phyloP scores from a whole-genome alignment of 2,329 filamentous ascomycete genomes.

The Alternaria arbusti region DNA sequence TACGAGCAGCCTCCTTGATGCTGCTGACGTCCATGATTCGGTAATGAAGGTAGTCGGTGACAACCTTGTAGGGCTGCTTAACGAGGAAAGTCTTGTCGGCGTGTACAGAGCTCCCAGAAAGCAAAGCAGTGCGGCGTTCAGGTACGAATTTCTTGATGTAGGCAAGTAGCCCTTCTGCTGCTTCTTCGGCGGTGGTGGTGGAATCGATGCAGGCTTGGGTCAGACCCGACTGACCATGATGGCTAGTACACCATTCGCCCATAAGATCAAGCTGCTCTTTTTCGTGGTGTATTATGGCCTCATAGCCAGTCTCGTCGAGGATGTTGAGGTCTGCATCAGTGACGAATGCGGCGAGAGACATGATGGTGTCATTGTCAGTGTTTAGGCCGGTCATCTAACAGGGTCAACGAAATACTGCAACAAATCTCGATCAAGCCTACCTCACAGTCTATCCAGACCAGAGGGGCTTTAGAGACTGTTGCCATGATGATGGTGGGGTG shows the following conservation, averaged over 20 bases:
- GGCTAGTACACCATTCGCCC: constrained; percentile 86
- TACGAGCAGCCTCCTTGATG: constrained; percentile 85
- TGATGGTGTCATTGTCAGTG: constrained; percentile 78
- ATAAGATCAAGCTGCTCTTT: constrained; percentile 75
- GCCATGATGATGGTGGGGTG: constrained; percentile 35
- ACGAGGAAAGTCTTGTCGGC: constrained; percentile 84
- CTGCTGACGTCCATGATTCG: constrained; percentile 90
- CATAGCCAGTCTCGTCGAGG: constrained; percentile 78
- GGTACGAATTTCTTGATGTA: constrained; percentile 81
- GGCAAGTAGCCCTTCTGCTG: constrained; percentile 73
- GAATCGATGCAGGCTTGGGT: constrained; percentile 78
- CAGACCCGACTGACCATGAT: constrained; percentile 82
- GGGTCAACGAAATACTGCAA: constrained; percentile 15
- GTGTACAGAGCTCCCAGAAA: constrained; percentile 94
- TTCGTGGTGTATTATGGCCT: constrained; percentile 77
- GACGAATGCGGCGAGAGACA: constrained; percentile 91
- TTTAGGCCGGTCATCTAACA: constrained; percentile 89
- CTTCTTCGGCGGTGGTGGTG: constrained; percentile 71
- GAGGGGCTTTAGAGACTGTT: constrained; percentile 66
- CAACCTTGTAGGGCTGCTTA: constrained; percentile 72
- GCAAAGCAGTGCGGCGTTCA: constrained; percentile 68
- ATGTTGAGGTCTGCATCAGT: constrained; percentile 81
- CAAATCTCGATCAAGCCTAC: constrained; percentile 43
- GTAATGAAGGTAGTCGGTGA: constrained; percentile 83
- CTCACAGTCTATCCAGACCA: constrained; percentile 89